These are phyloP conservation scores for Hypoxylon rickii DNA, from an alignment of 495 filamentous ascomycete species.

Conservation along the genomic window DNA sequence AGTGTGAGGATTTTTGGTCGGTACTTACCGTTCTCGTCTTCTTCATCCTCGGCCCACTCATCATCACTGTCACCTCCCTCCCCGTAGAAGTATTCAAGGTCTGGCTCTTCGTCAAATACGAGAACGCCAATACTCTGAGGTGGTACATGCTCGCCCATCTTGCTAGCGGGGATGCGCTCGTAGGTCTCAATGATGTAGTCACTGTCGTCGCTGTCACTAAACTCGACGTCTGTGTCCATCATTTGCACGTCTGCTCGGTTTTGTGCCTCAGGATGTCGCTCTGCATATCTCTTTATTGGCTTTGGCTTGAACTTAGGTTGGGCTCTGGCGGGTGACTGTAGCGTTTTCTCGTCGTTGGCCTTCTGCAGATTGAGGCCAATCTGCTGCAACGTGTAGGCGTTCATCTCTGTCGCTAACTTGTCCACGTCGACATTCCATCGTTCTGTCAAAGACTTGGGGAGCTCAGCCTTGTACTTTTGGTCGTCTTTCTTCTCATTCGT, in stretches of 20 bases:
- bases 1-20: neutral
- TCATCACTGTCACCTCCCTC: conserved; percentile 50
- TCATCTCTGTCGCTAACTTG: conserved; percentile 53
- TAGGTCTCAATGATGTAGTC: conserved; percentile 61
- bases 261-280: conserved; percentile 51
- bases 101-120: conserved; percentile 56
- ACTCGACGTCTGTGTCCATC: conserved; percentile 37
- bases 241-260: conserved; percentile 30
- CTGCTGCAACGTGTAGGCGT: conserved; percentile 53
- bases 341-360: conserved; percentile 39
- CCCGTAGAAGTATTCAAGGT: conserved; percentile 58
- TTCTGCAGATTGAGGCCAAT: conserved; percentile 50
- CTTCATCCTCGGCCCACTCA: conserved; percentile 56
- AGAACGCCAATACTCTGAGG: conserved; percentile 52
- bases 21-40: conserved; percentile 58
- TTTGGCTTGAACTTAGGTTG: conserved; percentile 50
- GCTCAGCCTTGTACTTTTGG: conserved; percentile 37
- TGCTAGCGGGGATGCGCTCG: conserved; percentile 54
- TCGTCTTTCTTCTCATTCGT: conserved; percentile 19
- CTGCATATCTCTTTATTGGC: conserved; percentile 49
- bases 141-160: conserved; percentile 45
- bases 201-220: conserved; percentile 47
- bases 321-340: conserved; percentile 11
- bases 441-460: conserved; percentile 47
- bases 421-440: conserved; percentile 49